These are phyloP conservation scores for Trametes pubescens DNA, from an alignment of 1,284 basidiomycete genomes.

Conservation along the genomic window DNA sequence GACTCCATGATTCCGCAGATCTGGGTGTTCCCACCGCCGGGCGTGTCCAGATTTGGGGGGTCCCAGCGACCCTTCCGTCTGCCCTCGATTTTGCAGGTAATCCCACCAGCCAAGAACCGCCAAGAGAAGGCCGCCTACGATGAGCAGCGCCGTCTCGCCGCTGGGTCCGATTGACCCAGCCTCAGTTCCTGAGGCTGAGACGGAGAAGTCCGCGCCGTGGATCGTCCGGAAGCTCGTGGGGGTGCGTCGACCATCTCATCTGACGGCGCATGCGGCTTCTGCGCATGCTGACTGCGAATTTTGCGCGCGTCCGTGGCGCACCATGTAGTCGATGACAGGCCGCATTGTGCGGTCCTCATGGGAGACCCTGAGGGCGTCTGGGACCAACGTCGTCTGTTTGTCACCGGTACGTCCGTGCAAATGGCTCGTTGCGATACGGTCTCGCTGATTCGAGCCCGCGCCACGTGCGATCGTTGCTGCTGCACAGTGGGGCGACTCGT, in stretches of 20 bases:
- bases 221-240: slow-evolving; percentile 70
- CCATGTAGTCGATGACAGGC: slow-evolving; percentile 64
- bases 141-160: slow-evolving; percentile 45
- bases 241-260: slow-evolving; percentile 47
- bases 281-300: background rate
- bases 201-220: slow-evolving; percentile 67
- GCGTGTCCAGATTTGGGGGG: background rate
- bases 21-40: background rate
- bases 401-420: slow-evolving; percentile 56
- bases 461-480: background rate
- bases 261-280: slow-evolving; percentile 4
- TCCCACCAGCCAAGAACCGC: slow-evolving; percentile 8
- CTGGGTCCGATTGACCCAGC: slow-evolving; percentile 64
- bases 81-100: background rate
- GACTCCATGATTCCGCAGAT: slow-evolving; percentile 12
- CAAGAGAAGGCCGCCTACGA: slow-evolving; percentile 14
- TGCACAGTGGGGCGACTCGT: slow-evolving; percentile 71
- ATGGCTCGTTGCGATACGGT: slow-evolving; percentile 5
- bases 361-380: slow-evolving; percentile 66
- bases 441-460: slow-evolving; percentile 8
- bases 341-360: slow-evolving; percentile 72
- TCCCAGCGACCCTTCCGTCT: background rate
- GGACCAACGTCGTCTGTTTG: slow-evolving; percentile 66
- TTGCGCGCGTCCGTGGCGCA: slow-evolving; percentile 9
- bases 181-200: slow-evolving; percentile 54